Evolutionary conservation across 345 rosid species (phyloP).

Genomic region (Eucalyptus pauciflora): DNA sequence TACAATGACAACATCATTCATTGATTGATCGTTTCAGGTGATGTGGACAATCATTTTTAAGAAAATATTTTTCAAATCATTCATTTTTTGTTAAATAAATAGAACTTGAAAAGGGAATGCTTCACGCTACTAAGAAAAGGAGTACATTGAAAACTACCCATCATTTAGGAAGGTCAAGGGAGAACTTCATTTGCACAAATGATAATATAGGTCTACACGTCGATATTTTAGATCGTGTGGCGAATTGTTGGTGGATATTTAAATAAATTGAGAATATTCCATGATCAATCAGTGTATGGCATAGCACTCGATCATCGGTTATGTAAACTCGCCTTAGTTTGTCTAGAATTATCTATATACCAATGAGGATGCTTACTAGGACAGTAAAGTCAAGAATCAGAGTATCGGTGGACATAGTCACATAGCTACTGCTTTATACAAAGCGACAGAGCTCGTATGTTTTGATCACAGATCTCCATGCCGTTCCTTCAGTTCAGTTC

Average conservation of each 20-base stretch:
- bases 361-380: background rate
- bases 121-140: background rate
- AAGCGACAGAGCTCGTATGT: background rate
- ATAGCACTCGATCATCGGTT: background rate
- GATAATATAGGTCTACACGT: background rate
- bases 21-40: fast-evolving
- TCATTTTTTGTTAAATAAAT: fast-evolving
- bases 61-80: background rate
- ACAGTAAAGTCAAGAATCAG: background rate
- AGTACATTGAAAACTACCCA: background rate
- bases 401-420: background rate
- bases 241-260: background rate
- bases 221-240: background rate
- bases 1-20: background rate
- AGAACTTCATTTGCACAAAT: background rate
- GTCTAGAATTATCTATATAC: background rate
- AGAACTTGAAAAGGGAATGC: background rate
- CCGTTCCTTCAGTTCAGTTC: background rate
- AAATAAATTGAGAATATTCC: background rate
- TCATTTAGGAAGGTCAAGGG: background rate
- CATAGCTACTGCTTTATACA: background rate
- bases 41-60: background rate
- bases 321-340: background rate
- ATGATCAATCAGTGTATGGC: background rate
- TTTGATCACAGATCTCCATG: background rate